Percentiles rank a stretch among this genome's conserved stretches.
Evolutionary conservation across 1,284 basidiomycete species (phyloP).

Genomic region (Caloboletus firmus): DNA sequence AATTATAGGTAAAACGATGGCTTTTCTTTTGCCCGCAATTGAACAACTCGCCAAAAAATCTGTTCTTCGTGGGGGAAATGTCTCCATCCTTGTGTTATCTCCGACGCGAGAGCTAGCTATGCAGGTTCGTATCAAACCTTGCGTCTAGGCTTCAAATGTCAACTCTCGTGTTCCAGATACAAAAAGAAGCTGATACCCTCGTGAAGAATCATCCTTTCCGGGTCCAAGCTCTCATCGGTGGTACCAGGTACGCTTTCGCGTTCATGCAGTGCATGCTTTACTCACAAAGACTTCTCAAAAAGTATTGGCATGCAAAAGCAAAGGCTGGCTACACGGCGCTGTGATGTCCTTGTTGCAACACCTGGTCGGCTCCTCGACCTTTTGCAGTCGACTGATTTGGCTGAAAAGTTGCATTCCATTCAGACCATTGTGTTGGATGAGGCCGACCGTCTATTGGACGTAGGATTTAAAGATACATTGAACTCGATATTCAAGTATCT

Average conservation of each 20-base stretch:
- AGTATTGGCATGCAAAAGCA: conserved; percentile 38
- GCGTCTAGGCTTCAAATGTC: not conserved
- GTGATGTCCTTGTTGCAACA: conserved; percentile 85
- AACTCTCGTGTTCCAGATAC: conserved; percentile 33
- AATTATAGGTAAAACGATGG: conserved; percentile 76
- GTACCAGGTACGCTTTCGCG: conserved; percentile 45
- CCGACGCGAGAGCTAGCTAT: conserved; percentile 89
- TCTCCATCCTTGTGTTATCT: conserved; percentile 68
- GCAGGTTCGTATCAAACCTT: conserved; percentile 51
- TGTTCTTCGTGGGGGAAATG: conserved; percentile 18
- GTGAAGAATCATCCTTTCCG: conserved; percentile 48
- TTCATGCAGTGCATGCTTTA: not conserved
- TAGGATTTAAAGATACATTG: conserved; percentile 82
- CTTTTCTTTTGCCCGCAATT: conserved; percentile 85
- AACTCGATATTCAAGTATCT: conserved; percentile 74
- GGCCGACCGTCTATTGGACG: conserved; percentile 87
- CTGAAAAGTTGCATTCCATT: conserved; percentile 47
- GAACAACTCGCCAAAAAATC: conserved; percentile 57
- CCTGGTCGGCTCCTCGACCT: conserved; percentile 87
- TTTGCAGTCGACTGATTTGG: conserved; percentile 47
- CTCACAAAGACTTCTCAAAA: conserved; percentile 1
- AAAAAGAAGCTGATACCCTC: conserved; percentile 78
- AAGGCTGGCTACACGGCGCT: conserved; percentile 44
- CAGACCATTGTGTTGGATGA: conserved; percentile 88
- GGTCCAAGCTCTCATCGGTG: conserved; percentile 47